phyloP scores from a whole-genome alignment of 768 basidiomycete species.

The Boletellus sp. region DNA sequence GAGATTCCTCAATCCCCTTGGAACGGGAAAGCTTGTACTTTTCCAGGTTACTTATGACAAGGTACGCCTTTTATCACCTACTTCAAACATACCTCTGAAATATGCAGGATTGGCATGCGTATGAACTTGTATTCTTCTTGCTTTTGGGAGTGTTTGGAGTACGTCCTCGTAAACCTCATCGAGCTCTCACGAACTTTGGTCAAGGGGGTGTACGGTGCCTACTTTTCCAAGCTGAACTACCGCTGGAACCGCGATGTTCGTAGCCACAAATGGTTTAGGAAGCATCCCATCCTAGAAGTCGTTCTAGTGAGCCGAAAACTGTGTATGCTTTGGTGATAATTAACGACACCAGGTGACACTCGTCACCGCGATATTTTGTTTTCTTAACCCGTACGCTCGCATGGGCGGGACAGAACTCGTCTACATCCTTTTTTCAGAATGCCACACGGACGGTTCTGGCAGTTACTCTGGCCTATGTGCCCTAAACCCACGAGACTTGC shows the following conservation, averaged over 20 bases:
- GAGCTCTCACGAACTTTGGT: slow-evolving; percentile 6
- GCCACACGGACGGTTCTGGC: slow-evolving; percentile 52
- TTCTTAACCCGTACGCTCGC: slow-evolving; percentile 84
- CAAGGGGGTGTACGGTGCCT: slow-evolving; percentile 91
- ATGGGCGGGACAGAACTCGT: slow-evolving; percentile 97
- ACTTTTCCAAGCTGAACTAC: slow-evolving; percentile 88
- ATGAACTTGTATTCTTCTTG: slow-evolving; percentile 82
- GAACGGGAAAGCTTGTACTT: slow-evolving; percentile 89
- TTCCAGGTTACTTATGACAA: slow-evolving; percentile 90
- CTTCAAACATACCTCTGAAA: slow-evolving; percentile 1
- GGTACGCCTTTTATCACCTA: slow-evolving; percentile 34
- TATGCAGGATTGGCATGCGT: slow-evolving; percentile 84
- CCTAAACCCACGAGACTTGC: slow-evolving; percentile 51
- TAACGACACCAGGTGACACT: slow-evolving; percentile 60
- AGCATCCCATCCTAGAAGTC: slow-evolving; percentile 82
- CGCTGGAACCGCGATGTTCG: slow-evolving; percentile 84
- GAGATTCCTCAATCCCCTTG: slow-evolving; percentile 90
- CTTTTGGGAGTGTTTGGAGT: slow-evolving; percentile 89
- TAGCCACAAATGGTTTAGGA: slow-evolving; percentile 73
- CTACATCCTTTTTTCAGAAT: slow-evolving; percentile 88
- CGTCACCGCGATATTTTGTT: slow-evolving; percentile 73
- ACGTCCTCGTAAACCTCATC: slow-evolving; percentile 23
- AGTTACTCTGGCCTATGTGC: slow-evolving; percentile 70
- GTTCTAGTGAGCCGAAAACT: slow-evolving; percentile 51
- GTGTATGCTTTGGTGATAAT: background rate